These are phyloP conservation scores for Fusarium anguioides DNA, from an alignment of 2,329 filamentous ascomycete species.

Conservation along the genomic window DNA sequence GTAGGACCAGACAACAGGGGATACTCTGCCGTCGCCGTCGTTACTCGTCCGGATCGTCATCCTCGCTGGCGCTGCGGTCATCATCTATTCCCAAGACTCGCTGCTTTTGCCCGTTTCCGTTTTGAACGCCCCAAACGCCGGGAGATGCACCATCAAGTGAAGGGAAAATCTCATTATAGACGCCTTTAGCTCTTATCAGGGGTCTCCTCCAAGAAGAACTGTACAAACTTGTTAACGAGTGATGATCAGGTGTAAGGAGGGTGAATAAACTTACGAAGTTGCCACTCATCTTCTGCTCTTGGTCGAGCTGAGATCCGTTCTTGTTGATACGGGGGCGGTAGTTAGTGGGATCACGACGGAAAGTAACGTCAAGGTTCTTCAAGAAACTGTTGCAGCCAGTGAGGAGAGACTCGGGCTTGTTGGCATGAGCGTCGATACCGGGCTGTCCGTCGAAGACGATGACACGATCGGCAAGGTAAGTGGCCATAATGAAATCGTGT, in stretches of 20 bases:
- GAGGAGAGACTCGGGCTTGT: slow-evolving; percentile 88
- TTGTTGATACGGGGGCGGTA: slow-evolving; percentile 99
- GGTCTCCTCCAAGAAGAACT: slow-evolving; percentile 95
- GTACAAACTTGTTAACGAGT: slow-evolving; percentile 25
- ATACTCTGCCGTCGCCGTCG: slow-evolving; percentile 68
- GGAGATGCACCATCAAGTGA: slow-evolving; percentile 48
- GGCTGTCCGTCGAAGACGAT: slow-evolving; percentile 98
- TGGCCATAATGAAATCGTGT: slow-evolving; percentile 99
- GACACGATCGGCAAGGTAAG: slow-evolving; percentile 84
- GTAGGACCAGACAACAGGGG: slow-evolving; percentile 74
- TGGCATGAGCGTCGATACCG: slow-evolving; percentile 87
- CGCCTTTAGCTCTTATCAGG: slow-evolving; percentile 65
- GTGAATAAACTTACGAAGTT: slow-evolving; percentile 79
- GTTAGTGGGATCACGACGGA: slow-evolving; percentile 96
- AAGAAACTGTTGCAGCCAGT: slow-evolving; percentile 97
- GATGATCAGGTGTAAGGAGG: background rate
- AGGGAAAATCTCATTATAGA: slow-evolving; percentile 49
- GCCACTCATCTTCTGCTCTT: slow-evolving; percentile 93
- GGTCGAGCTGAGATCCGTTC: slow-evolving; percentile 91
- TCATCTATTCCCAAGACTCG: slow-evolving; percentile 54
- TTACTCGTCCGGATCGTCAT: slow-evolving; percentile 74
- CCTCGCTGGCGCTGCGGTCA: slow-evolving; percentile 67
- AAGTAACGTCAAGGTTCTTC: slow-evolving; percentile 96
- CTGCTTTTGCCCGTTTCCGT: slow-evolving; percentile 49
- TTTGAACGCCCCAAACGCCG: slow-evolving; percentile 66